phyloP scores from a whole-genome alignment of 441 rosid genomes.

The Omphalea diandra region DNA sequence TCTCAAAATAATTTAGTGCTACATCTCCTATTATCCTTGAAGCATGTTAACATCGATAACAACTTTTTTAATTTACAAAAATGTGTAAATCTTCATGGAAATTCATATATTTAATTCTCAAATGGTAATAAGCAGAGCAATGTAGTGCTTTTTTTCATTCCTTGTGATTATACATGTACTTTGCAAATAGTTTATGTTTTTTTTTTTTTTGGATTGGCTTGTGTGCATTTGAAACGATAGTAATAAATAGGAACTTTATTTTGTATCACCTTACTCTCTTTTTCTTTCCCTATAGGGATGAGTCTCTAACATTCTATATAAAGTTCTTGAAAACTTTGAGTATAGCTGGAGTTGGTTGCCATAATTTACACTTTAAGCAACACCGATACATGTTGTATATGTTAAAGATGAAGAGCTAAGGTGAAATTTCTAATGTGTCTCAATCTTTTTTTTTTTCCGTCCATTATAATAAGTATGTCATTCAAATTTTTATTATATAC shows the following conservation, averaged over 20 bases:
- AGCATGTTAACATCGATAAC: neutral
- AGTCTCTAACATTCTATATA: constrained; percentile 52
- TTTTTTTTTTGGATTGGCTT: constrained; percentile 4
- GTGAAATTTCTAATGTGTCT: constrained; percentile 30
- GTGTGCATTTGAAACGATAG: neutral
- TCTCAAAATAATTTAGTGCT: neutral
- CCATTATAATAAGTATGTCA: neutral
- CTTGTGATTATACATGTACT: neutral
- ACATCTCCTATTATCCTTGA: neutral
- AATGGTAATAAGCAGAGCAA: too few species aligned
- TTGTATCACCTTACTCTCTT: neutral
- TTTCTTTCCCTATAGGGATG: constrained; percentile 48
- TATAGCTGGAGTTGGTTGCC: constrained; percentile 93
- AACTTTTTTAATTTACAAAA: too few species aligned
- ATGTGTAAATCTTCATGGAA: neutral
- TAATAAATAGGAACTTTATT: neutral
- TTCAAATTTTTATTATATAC: neutral
- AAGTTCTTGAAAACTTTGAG: constrained; percentile 73
- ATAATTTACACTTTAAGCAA: constrained; percentile 82
- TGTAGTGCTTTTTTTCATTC: too few species aligned
- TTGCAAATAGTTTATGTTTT: neutral
- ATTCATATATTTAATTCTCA: neutral
- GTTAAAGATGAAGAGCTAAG: constrained; percentile 62
- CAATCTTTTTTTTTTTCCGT: neutral
- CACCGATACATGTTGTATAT: constrained; percentile 54